These are phyloP conservation scores for Raffaelea albimanens DNA, from an alignment of 2,329 filamentous ascomycete species.

Conservation along the genomic window DNA sequence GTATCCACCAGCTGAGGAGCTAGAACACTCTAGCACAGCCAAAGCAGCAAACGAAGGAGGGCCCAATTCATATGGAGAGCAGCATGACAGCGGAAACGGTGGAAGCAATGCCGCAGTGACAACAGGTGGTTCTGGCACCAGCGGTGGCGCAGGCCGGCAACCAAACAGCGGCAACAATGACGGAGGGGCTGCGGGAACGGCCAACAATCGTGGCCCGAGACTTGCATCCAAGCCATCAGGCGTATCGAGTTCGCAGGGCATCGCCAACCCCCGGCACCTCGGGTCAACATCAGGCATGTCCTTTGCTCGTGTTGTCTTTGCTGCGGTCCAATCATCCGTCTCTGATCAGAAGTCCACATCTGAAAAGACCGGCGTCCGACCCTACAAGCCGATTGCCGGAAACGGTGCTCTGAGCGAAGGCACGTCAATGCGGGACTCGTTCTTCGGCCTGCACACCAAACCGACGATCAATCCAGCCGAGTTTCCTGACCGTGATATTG, in stretches of 20 bases:
- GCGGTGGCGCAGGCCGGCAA: neutral
- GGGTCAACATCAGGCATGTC: slow-evolving; percentile 86
- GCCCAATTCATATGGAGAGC: slow-evolving; percentile 16
- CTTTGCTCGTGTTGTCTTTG: slow-evolving; percentile 88
- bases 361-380: slow-evolving; percentile 53
- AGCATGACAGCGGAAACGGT: slow-evolving; percentile 21
- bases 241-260: slow-evolving; percentile 28
- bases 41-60: slow-evolving; percentile 5
- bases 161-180: slow-evolving; percentile 9
- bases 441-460: slow-evolving; percentile 91
- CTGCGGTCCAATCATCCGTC: slow-evolving; percentile 71
- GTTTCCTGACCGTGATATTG: slow-evolving; percentile 73
- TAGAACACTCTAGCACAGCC: slow-evolving; percentile 39
- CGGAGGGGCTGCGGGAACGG: slow-evolving; percentile 43
- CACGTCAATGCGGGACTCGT: slow-evolving; percentile 87
- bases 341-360: slow-evolving; percentile 56
- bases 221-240: slow-evolving; percentile 51
- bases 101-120: neutral
- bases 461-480: slow-evolving; percentile 76
- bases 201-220: slow-evolving; percentile 46
- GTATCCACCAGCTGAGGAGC: slow-evolving; percentile 61
- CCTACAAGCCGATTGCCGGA: slow-evolving; percentile 44
- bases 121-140: neutral
- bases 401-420: slow-evolving; percentile 36
- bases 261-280: slow-evolving; percentile 70